Evolutionary conservation across 805 yeast genomes (phyloP), one percentile per base, ranked within the genome.

Genomic region (Metschnikowia orientalis): DNA sequence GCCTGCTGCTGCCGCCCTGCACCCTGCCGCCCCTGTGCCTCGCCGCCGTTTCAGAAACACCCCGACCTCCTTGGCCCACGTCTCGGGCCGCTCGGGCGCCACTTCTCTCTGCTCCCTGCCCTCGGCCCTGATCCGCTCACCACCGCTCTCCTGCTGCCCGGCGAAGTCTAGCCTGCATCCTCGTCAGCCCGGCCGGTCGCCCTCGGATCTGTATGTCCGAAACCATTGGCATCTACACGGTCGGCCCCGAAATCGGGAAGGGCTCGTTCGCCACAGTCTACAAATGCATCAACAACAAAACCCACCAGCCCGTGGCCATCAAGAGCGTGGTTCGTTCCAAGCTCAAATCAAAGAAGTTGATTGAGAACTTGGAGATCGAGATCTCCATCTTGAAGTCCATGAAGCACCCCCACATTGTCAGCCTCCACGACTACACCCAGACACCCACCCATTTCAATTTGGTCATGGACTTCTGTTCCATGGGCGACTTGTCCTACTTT

Each of bases 201-300:
- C 8, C 20, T n/a, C n/a, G 4, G 17, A 17, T 11, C 15, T 15
- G 20, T 9, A 13, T 26, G 30, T 26, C 35, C 9, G 29, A 31
- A 11, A 32, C 27, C 6, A 35, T 39, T 8, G 80, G 79, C 5
- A 56, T 60, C 31, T 80, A 76, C 50, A 59, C 67, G 14, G 66
- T 80, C n/a, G 87, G 86, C 15, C 75, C 80, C 12, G 95, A 88
- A 56, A 90, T 92, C 34, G 98, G 98, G 15, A 79, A 84, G 49
- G 98, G 98, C 20, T 84, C 95, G 6, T 92, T 92, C 65, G 98
- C 98, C 48, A 82, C 81, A 41, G 98, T 92, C 16, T 90, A 84
- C 66, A 88, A 86, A 59, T 95, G 96, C 32, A 68, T 72, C 37
- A 69, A 80, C 48, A 57, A 63, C 27, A 48, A 62, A 26, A 68